Percentiles rank a stretch among this genome's conserved stretches.
Conservation (phyloP, 2,329 filamentous ascomycete genomes). For the Trichoderma sp. region DNA sequence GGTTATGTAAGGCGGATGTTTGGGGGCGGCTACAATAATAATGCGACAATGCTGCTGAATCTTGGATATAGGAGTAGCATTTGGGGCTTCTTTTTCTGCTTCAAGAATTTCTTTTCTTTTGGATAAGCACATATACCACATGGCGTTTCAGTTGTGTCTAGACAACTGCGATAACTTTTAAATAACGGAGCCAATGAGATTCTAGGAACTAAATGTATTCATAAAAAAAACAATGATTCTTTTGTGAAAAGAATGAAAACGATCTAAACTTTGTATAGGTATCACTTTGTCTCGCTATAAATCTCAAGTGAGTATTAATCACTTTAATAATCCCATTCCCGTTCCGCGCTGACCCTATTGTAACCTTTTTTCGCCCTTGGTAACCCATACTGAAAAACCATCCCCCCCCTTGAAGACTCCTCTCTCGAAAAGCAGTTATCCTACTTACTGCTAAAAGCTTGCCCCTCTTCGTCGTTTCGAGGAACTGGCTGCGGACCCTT, state of each 20-base stretch:
- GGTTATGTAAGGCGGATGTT: slow-evolving; percentile 66
- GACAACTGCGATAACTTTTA: not conserved
- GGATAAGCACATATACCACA: slow-evolving; percentile 16
- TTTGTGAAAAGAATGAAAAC: not conserved
- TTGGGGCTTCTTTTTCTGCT: not conserved
- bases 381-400: slow-evolving; percentile 9
- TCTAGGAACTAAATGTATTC: not conserved
- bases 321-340: slow-evolving; percentile 9
- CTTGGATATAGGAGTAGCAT: not conserved
- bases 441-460: slow-evolving; percentile 15
- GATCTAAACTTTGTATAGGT: not conserved
- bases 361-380: slow-evolving; percentile 17
- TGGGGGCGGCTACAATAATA: not conserved
- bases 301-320: slow-evolving; percentile 13
- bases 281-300: not conserved
- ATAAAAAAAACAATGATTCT: not conserved
- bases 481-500: slow-evolving; percentile 19
- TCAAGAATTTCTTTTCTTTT: not conserved
- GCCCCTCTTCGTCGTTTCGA: slow-evolving; percentile 26
- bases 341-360: slow-evolving; percentile 13
- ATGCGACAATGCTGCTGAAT: not conserved
- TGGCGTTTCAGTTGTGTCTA: not conserved
- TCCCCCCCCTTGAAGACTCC: not conserved
- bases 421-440: not conserved
- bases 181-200: not conserved